Conservation (phyloP, 2,329 filamentous ascomycete genomes). For the Fusarium verticillioides region DNA sequence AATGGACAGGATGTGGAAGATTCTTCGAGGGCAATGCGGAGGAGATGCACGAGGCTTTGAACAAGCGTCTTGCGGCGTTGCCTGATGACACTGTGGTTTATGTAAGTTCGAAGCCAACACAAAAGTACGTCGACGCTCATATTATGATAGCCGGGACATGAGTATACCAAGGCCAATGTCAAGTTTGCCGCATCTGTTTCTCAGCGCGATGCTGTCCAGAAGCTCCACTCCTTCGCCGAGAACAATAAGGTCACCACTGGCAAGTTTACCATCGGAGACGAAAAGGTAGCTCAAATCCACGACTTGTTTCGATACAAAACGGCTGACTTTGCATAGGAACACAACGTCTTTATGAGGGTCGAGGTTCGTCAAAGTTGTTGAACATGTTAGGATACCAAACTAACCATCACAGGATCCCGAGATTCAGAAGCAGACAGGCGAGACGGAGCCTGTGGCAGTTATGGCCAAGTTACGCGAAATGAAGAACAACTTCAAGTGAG, state of each 20-base stretch:
- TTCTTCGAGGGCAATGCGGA: conserved; percentile 93
- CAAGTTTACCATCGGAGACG: conserved; percentile 95
- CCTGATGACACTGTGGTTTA: conserved; percentile 94
- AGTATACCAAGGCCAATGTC: conserved; percentile 98
- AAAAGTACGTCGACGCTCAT: conserved; percentile 11
- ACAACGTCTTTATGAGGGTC: conserved; percentile 97
- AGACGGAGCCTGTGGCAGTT: conserved; percentile 82
- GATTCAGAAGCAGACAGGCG: conserved; percentile 85
- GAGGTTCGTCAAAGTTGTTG: conserved; percentile 63
- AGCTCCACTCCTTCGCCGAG: conserved; percentile 79
- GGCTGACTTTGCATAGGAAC: conserved; percentile 65
- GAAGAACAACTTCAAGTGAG: conserved; percentile 83
- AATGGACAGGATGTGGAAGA: conserved; percentile 78
- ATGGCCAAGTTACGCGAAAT: conserved; percentile 88
- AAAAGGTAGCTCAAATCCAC: conserved; percentile 73
- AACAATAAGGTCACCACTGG: conserved; percentile 90
- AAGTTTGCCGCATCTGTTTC: conserved; percentile 84
- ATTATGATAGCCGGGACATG: conserved; percentile 80
- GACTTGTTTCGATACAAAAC: not conserved
- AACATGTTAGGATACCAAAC: not conserved
- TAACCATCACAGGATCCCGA: conserved; percentile 71
- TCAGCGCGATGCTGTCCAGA: conserved; percentile 79
- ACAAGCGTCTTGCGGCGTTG: conserved; percentile 81
- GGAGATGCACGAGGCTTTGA: conserved; percentile 94
- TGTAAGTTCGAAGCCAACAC: conserved; percentile 60